Evolutionary conservation across 2,329 filamentous ascomycete genomes (phyloP), one percentile per base, ranked within the genome.

Genomic region (Rutstroemia sp.): DNA sequence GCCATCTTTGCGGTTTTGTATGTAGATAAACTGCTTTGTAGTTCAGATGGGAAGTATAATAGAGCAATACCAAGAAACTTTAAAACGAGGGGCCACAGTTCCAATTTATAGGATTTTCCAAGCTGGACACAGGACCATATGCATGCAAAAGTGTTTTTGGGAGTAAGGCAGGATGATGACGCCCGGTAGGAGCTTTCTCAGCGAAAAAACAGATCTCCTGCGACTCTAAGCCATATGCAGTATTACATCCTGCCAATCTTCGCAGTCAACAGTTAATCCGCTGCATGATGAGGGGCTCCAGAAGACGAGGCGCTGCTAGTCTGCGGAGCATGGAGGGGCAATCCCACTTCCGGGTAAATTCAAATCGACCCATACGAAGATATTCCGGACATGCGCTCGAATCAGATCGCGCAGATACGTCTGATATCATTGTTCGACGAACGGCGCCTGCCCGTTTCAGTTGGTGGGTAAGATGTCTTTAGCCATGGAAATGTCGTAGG

Each of bases 1-100:
- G 69, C 66, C 70, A 71, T 71, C 39, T 23, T 58, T 27, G 14
- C 34, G 48, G n/a, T 23, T 53, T 21, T 38, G 9, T 12, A 7
- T n/a, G 18, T 7, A 37, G 18, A 18, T 45, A 30, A 19, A 49
- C 9, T 23, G n/a, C 27, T 10, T 10, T 57, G 46, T 27, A n/a
- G 50, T n/a, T 49, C 19, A 8, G 34, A 37, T 10, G 39, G 23
- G n/a, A 16, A 25, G 34, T 23, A 30, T 21, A 34, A 34, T n/a
- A 23, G 6, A 16, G 21, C 4, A 47, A 16, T 3, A 42, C 7
- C 16, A 5, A 25, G 16, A 18, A 3, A 7, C 9, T 1, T 12
- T 18, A 19, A 14, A 2, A 42, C 2, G 47, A 19, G 47, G 27
- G 27, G 30, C 30, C 30, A 12, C 10, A 1, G 30, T 34, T 34